Evolutionary conservation across 208 protist genomes (phyloP), one percentile per base, ranked within the genome.

Genomic region (Trypanosoma caninum): DNA sequence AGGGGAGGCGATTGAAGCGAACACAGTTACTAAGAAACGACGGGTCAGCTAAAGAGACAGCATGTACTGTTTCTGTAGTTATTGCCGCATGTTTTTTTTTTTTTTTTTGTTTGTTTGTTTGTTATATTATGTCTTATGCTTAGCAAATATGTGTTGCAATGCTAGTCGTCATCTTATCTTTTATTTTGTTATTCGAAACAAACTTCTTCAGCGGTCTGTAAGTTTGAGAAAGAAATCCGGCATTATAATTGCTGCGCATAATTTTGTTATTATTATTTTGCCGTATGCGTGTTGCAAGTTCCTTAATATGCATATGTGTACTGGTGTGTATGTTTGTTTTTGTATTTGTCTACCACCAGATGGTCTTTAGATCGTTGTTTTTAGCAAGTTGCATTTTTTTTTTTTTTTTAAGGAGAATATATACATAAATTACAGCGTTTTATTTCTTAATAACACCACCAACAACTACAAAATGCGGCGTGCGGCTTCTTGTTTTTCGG

Each of bases 381-480:
- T 38, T 38, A 7, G 9, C 13, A 14, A 7, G 9, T 13, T 38
- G 7, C 13, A 14, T 38, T 38, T 52, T 1, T 52, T 52, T 52
- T 52, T 1, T 34, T 52, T 34, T 4, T 52, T 34, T 52, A n/a
- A n/a, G n/a, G n/a, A n/a, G n/a, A n/a, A n/a, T n/a, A n/a, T n/a
- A n/a, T n/a, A n/a, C n/a, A n/a, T n/a, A n/a, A n/a, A n/a, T n/a
- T n/a, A n/a, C n/a, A n/a, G n/a, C n/a, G n/a, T n/a, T n/a, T n/a
- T n/a, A n/a, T n/a, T n/a, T n/a, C n/a, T n/a, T n/a, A n/a, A n/a
- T n/a, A n/a, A n/a, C n/a, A n/a, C n/a, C n/a, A n/a, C n/a, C n/a
- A n/a, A 40, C 7, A 13, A 13, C 35, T 13, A 13, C 13, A 40
- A 40, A 40, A 85, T 85, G 79, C 74, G 74, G 41, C 72, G 79